Conservation (phyloP, 208 protist species). For the Phytomonas sp. region DNA sequence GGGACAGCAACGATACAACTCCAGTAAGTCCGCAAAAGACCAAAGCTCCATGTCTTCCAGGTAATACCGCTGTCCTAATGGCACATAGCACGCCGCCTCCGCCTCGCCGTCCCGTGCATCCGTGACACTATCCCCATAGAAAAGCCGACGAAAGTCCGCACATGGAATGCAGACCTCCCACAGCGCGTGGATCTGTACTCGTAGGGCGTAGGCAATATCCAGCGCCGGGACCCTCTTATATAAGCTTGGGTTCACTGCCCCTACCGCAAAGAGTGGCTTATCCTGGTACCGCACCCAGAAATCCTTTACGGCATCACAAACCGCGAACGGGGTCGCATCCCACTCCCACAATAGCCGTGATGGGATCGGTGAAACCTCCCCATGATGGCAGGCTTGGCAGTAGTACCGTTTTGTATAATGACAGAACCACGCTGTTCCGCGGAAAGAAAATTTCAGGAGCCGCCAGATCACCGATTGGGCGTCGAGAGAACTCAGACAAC, state of each 20-base stretch:
- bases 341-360: conserved; percentile 27
- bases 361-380: conserved; percentile 18
- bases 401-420: conserved; percentile 46
- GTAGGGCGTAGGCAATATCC: conserved; percentile 13
- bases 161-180: conserved; percentile 25
- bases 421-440: conserved; percentile 32
- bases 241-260: conserved; percentile 21
- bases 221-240: conserved; percentile 16
- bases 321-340: conserved; percentile 26
- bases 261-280: conserved; percentile 26
- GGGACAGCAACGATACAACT: conserved; percentile 19
- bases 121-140: conserved; percentile 16
- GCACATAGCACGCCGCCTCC: conserved; percentile 14
- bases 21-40: conserved; percentile 28
- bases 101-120: not conserved
- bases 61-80: conserved; percentile 19
- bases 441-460: not conserved
- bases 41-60: conserved; percentile 27
- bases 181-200: conserved; percentile 21
- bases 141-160: conserved; percentile 15
- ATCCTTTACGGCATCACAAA: conserved; percentile 22
- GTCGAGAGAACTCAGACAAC: not conserved
- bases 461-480: not conserved
- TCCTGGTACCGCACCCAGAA: conserved; percentile 19
- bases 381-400: conserved; percentile 24